Evolutionary conservation across 768 basidiomycete species (phyloP), one percentile per base, ranked within the genome.

Genomic region (Russula olivacea): DNA sequence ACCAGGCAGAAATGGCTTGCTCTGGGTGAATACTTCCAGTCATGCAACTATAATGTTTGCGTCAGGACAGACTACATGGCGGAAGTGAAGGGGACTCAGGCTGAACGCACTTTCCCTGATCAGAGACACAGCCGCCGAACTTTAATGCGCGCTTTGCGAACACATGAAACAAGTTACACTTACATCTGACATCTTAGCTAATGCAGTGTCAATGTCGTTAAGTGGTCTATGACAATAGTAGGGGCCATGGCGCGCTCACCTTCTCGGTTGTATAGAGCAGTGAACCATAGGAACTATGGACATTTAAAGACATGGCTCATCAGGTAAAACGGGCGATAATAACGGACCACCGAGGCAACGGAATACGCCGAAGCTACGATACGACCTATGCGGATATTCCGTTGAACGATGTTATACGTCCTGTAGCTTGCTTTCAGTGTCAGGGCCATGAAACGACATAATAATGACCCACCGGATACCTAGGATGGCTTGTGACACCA

Each of bases 401-500:
- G 78, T 58, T 79, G 74, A 6, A 84, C 80, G 28, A 87, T 76
- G 66, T 85, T 85, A 70, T 81, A 82, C 2, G 83, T 79, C 63
- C 86, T 85, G 68, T 25, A 54, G 25, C 63, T 55, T 49, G 34
- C 28, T 21, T 15, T 66, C 56, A 49, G 56, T 49, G 2, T 6
- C 53, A 3, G 45, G 5, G 15, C 7, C 12, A 21, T 32, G 14
- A 53, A 28, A 4, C 23, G 38, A 41, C 9, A 17, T 8, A 43
- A 53, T 19, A 9, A 19, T 17, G 43, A 59, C 72, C 50, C 70
- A 84, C 86, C 86, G 79, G 54, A 85, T 71, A 9, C 81, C 86
- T 45, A 89, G 69, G 59, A 89, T 87, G 7, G 79, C 74, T 69
- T 89, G 86, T 5, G 86, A 87, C 50, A 85, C 74, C 80, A 84